These are phyloP conservation scores for Salmacisia buchloeana DNA, from an alignment of 1,284 basidiomycete species.

Conservation along the genomic window DNA sequence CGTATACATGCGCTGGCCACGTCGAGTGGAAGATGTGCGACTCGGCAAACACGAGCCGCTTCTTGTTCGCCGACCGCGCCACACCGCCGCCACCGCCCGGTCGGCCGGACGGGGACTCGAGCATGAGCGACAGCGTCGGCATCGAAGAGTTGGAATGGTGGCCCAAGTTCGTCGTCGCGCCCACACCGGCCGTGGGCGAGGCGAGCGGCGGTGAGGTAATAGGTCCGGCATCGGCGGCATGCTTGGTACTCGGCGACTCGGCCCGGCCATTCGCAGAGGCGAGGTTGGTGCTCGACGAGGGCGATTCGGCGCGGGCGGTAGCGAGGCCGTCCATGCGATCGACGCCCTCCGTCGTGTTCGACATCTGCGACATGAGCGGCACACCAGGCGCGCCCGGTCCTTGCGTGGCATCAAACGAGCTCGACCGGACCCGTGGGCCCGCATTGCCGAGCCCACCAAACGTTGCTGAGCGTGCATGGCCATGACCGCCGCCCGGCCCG, in stretches of 20 bases:
- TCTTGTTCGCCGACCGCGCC: constrained; percentile 58
- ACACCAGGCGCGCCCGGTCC: constrained; percentile 15
- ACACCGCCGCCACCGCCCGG: constrained; percentile 41
- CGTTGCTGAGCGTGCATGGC: neutral
- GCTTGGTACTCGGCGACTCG: constrained; percentile 29
- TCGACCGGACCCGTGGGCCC: constrained; percentile 39
- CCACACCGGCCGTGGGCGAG: constrained; percentile 23
- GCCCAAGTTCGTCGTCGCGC: constrained; percentile 26
- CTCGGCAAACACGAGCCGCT: constrained; percentile 74
- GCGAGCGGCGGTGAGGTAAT: constrained; percentile 12
- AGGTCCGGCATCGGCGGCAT: no score
- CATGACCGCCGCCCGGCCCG: neutral
- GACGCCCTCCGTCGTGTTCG: constrained; percentile 31
- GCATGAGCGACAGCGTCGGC: constrained; percentile 77
- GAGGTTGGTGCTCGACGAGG: no score
- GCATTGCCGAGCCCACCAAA: neutral
- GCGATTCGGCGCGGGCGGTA: constrained; percentile 25
- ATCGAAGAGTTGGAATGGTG: constrained; percentile 57
- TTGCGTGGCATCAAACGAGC: constrained; percentile 50
- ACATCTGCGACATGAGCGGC: constrained; percentile 37
- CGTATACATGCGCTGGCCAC: constrained; percentile 83
- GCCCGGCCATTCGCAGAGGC: no score
- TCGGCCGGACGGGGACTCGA: constrained; percentile 54
- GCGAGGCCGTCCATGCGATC: constrained; percentile 39
- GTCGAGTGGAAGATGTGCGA: constrained; percentile 93